Conservation (phyloP, 768 basidiomycete species). For the Inosperma sp. region DNA sequence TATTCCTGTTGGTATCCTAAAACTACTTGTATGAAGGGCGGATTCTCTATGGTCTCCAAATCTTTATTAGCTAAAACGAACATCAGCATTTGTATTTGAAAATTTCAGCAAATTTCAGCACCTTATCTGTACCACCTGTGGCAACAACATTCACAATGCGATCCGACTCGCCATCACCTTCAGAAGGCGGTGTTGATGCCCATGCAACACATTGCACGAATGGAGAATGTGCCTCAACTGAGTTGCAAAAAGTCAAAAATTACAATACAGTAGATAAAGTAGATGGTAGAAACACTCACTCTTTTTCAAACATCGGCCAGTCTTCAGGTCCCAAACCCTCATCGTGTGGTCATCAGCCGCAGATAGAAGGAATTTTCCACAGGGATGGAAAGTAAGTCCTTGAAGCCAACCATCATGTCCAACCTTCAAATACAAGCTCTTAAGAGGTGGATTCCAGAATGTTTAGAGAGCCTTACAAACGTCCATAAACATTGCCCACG, state of each 20-base stretch:
- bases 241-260: not conserved
- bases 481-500: constrained; percentile 78
- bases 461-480: constrained; percentile 46
- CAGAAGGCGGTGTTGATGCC: constrained; percentile 47
- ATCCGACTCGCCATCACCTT: constrained; percentile 42
- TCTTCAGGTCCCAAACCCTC: constrained; percentile 83
- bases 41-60: constrained; percentile 53
- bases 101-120: constrained; percentile 1
- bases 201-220: constrained; percentile 80
- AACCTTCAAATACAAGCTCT: constrained; percentile 34
- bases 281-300: constrained; percentile 20
- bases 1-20: too few species aligned
- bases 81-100: not conserved
- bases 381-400: constrained; percentile 83
- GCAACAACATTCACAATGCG: constrained; percentile 68
- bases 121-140: constrained; percentile 63
- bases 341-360: constrained; percentile 91
- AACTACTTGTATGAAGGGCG: too few species aligned
- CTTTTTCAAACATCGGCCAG: constrained; percentile 79
- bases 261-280: not conserved
- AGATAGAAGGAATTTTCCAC: constrained; percentile 85
- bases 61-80: constrained; percentile 43
- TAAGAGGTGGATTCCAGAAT: not conserved
- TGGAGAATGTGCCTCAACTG: constrained; percentile 78
- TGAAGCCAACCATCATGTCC: constrained; percentile 92